phyloP scores from a whole-genome alignment of 371 early-diverging fungal species.

The Mortierella polycephala region DNA sequence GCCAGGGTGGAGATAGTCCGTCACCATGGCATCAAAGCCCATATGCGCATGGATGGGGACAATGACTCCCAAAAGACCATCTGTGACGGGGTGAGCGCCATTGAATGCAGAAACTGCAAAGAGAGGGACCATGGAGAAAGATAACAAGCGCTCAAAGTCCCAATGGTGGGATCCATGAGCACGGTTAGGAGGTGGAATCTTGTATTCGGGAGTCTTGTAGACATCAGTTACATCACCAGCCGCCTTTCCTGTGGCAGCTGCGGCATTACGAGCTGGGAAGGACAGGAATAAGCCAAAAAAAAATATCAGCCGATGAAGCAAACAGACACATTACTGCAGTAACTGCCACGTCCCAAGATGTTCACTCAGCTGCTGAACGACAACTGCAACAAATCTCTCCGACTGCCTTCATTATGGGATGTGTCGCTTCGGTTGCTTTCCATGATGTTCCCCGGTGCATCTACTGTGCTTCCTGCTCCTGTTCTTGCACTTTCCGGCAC shows the following conservation, averaged over 20 bases:
- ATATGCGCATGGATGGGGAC: conserved; percentile 92
- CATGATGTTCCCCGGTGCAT: background rate
- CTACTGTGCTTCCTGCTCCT: background rate
- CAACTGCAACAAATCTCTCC: too few relatives aligned
- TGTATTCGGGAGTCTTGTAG: conserved; percentile 36
- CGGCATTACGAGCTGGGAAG: conserved; percentile 43
- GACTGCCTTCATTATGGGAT: too few relatives aligned
- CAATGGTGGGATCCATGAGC: conserved; percentile 88
- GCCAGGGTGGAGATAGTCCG: conserved; percentile 88
- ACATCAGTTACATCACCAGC: conserved; percentile 43
- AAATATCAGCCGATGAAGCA: too few relatives aligned
- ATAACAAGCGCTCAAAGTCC: conserved; percentile 88
- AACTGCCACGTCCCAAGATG: too few relatives aligned
- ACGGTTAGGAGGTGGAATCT: conserved; percentile 39
- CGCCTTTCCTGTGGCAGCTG: conserved; percentile 28
- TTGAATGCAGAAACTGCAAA: conserved; percentile 77
- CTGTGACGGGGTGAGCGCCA: conserved; percentile 88
- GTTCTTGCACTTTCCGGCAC: too few relatives aligned
- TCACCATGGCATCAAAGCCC: conserved; percentile 76
- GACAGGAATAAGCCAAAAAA: background rate
- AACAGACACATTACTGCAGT: too few relatives aligned
- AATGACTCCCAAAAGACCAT: conserved; percentile 88
- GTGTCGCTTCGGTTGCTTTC: too few relatives aligned
- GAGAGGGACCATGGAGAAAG: conserved; percentile 81
- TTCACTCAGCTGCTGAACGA: too few relatives aligned